Percentiles rank a stretch among this genome's conserved stretches.
These are phyloP conservation scores for Hortaea sp. DNA, from an alignment of 2,329 filamentous ascomycete genomes.

Conservation along the genomic window DNA sequence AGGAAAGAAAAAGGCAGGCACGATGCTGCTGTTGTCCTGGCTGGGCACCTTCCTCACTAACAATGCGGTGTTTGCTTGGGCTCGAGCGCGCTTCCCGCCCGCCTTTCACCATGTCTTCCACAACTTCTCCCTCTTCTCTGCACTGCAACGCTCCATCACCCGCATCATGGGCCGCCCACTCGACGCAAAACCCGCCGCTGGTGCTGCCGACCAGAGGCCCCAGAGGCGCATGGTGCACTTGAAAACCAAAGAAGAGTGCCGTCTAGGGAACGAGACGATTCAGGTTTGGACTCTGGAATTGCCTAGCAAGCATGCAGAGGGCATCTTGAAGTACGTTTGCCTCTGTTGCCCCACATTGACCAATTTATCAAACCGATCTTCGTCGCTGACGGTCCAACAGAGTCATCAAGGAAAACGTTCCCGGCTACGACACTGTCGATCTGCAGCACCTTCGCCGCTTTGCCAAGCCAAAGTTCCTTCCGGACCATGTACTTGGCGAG, in stretches of 20 bases:
- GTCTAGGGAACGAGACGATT: conserved; percentile 40
- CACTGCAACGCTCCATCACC: background rate
- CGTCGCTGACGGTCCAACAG: conserved; percentile 19
- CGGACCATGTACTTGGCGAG: conserved; percentile 22
- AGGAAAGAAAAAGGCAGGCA: background rate
- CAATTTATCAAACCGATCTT: no score
- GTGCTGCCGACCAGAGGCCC: background rate
- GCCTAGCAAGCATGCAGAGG: conserved; percentile 61
- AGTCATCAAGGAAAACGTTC: conserved; percentile 35
- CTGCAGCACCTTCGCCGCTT: conserved; percentile 60
- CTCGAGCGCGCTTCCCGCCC: background rate
- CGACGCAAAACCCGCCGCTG: background rate
- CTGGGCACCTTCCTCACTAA: background rate
- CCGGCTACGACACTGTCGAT: conserved; percentile 33
- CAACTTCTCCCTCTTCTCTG: background rate
- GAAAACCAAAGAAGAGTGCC: conserved; percentile 41
- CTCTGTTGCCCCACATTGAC: background rate
- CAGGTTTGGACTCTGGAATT: conserved; percentile 62
- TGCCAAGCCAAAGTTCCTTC: conserved; percentile 46
- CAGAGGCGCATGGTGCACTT: conserved; percentile 28
- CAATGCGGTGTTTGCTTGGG: background rate
- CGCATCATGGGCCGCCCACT: background rate
- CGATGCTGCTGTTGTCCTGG: background rate
- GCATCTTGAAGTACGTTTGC: conserved; percentile 56
- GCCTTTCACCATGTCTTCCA: background rate